Conservation (phyloP, 2,329 filamentous ascomycete genomes). For the Colletotrichum karsti region DNA sequence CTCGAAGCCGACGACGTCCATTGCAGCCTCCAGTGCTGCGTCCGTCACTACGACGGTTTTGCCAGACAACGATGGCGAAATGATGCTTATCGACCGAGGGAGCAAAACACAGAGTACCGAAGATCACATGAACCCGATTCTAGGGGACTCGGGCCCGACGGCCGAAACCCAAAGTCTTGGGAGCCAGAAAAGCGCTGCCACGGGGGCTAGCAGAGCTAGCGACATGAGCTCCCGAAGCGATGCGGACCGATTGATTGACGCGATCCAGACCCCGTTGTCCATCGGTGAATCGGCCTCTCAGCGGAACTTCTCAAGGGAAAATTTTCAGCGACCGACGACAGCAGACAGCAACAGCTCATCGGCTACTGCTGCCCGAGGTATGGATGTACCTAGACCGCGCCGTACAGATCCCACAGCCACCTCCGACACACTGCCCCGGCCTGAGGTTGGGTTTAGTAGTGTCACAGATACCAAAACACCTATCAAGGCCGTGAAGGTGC, state of each 20-base stretch:
- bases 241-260: conserved; percentile 76
- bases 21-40: conserved; percentile 35
- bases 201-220: conserved; percentile 50
- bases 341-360: neutral
- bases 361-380: neutral
- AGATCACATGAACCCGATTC: neutral
- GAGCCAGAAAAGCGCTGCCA: conserved; percentile 40
- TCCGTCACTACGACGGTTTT: conserved; percentile 41
- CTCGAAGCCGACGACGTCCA: conserved; percentile 21
- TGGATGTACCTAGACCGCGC: neutral
- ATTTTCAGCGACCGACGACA: neutral
- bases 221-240: conserved; percentile 65
- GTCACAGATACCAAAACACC: conserved; percentile 55
- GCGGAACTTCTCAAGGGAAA: conserved; percentile 32
- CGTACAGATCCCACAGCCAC: conserved; percentile 18
- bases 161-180: conserved; percentile 43
- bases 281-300: conserved; percentile 35
- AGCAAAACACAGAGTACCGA: conserved; percentile 33
- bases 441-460: conserved; percentile 43
- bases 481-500: conserved; percentile 56
- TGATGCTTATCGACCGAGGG: conserved; percentile 66
- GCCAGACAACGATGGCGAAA: conserved; percentile 56
- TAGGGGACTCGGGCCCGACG: neutral
- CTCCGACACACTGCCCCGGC: conserved; percentile 32
- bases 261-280: conserved; percentile 69